A percentile compares a stretch with the other conserved stretches of the same genome.
These are phyloP conservation scores for Sphenostylis stenocarpa DNA, from an alignment of 306 rosid species.

Conservation along the genomic window DNA sequence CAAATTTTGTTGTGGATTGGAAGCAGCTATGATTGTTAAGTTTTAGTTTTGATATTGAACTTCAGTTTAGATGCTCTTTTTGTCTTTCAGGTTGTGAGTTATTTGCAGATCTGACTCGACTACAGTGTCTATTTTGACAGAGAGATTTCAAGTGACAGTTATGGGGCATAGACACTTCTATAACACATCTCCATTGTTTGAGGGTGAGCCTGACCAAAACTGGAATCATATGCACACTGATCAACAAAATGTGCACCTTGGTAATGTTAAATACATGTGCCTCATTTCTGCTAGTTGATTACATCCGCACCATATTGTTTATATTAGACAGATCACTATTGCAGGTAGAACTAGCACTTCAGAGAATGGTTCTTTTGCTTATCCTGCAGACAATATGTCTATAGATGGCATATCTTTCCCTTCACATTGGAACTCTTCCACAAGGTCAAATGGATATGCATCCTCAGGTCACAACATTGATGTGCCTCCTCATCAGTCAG, in stretches of 20 bases:
- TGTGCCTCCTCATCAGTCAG: slow-evolving; percentile 58
- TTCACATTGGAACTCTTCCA: slow-evolving; percentile 59
- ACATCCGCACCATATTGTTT: slow-evolving; percentile 16
- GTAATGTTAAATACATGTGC: slow-evolving; percentile 48
- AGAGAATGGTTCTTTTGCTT: slow-evolving; percentile 58
- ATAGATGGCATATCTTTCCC: slow-evolving; percentile 54
- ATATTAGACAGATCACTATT: slow-evolving; percentile 21
- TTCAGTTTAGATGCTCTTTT: slow-evolving; percentile 24
- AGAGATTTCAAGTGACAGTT: slow-evolving; percentile 37
- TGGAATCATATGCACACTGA: slow-evolving; percentile 75
- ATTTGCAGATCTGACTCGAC: slow-evolving; percentile 24
- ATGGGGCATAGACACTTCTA: slow-evolving; percentile 85
- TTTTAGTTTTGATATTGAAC: slow-evolving; percentile 23
- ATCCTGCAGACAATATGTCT: slow-evolving; percentile 66
- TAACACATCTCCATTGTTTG: slow-evolving; percentile 61
- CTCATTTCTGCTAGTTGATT: slow-evolving; percentile 10
- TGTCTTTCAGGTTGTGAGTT: slow-evolving; percentile 43
- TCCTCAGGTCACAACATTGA: slow-evolving; percentile 56
- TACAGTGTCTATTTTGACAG: slow-evolving; percentile 27
- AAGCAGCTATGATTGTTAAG: slow-evolving; percentile 14
- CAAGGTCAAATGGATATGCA: slow-evolving; percentile 65
- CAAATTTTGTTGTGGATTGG: not conserved
- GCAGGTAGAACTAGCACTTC: slow-evolving; percentile 61
- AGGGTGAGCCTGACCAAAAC: slow-evolving; percentile 71
- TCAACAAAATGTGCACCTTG: slow-evolving; percentile 60